Base-by-base conservation (phyloP, 2,329 filamentous ascomycete species). In the Colletotrichum lupini region DNA sequence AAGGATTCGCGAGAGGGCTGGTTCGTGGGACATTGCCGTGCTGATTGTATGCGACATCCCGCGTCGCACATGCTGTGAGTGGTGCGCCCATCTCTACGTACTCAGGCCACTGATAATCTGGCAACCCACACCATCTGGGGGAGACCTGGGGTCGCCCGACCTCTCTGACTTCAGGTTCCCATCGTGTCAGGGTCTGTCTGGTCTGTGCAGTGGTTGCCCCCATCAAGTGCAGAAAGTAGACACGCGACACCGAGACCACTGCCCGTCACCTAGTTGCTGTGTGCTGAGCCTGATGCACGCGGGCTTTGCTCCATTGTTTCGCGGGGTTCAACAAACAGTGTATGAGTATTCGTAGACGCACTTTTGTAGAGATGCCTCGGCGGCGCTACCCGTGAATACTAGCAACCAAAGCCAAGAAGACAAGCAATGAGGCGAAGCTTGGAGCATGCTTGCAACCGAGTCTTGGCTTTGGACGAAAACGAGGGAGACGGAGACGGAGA, bases 361-460 rank as follows among this genome's bases (percentile, higher is more conserved):
- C 60, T 60, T 60, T 65, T 49, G 60, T 35, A 53, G 58, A 56
- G 24, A 56, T 49, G 60, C 28, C 71, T 72, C 69, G 65, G 65
- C 69, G 66, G 32, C 57, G 53, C 66, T 55, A 64, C 28, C 30
- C 52, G 42, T 19, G 28, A 57, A 1, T 22, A 24, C 42, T 49
- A 22, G 16, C 42, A 49, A 49, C 42, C 22, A 28, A 30, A 42
- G 71, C 67, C 60, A 70, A 57, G 26, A 66, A 60, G 19, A 64
- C 6, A 37, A 57, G 71, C 58, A 61, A 72, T 64, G 35, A 70
- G 60, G 67, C 60, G 52, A 52, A 26, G 55, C 60, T 73, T 42
- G 67, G 71, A 60, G 56, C 60, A 66, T 71, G 71, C 60, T 58
- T 53, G 35, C 67, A 55, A 46, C 71, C 58, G 67, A 37, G 67